Percentiles rank a stretch among this genome's conserved stretches.
These are phyloP conservation scores for Centella asiatica DNA, from an alignment of 129 eudicot genomes.

Conservation along the genomic window DNA sequence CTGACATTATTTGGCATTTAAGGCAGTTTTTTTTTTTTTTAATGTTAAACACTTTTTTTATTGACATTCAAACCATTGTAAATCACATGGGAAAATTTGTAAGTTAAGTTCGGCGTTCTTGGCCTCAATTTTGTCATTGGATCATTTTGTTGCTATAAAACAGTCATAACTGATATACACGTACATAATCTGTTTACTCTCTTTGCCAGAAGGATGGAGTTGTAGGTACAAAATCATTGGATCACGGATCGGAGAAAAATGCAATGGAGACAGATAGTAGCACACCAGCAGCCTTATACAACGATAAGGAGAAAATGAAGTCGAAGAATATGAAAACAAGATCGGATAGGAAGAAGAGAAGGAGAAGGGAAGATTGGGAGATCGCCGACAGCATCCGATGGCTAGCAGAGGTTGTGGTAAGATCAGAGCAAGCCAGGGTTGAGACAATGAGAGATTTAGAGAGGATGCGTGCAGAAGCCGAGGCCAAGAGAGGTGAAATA, in stretches of 20 bases:
- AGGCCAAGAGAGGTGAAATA: constrained; percentile 72
- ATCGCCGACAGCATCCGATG: constrained; percentile 65
- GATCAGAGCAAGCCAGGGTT: constrained; percentile 62
- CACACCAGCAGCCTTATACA: constrained; percentile 70
- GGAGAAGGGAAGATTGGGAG: constrained; percentile 37
- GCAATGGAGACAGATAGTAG: constrained; percentile 61
- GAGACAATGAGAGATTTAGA: constrained; percentile 63
- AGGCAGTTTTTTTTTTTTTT: no score
- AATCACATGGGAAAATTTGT: no score
- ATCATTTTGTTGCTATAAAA: not conserved
- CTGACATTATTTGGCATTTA: no score
- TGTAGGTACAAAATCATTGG: constrained; percentile 31
- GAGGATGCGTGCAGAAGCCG: constrained; percentile 74
- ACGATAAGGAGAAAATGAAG: constrained; percentile 35
- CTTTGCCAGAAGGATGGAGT: constrained; percentile 36
- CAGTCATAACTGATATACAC: not conserved
- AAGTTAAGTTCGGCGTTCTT: no score
- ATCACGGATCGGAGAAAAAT: constrained; percentile 42
- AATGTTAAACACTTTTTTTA: no score
- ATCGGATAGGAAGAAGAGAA: constrained; percentile 21
- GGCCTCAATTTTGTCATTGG: no score
- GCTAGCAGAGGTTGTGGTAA: constrained; percentile 68
- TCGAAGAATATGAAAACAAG: constrained; percentile 26
- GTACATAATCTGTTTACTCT: not conserved
- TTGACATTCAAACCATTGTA: no score